These are phyloP conservation scores for Cicer cuneatum DNA, from an alignment of 306 rosid species.

Conservation along the genomic window DNA sequence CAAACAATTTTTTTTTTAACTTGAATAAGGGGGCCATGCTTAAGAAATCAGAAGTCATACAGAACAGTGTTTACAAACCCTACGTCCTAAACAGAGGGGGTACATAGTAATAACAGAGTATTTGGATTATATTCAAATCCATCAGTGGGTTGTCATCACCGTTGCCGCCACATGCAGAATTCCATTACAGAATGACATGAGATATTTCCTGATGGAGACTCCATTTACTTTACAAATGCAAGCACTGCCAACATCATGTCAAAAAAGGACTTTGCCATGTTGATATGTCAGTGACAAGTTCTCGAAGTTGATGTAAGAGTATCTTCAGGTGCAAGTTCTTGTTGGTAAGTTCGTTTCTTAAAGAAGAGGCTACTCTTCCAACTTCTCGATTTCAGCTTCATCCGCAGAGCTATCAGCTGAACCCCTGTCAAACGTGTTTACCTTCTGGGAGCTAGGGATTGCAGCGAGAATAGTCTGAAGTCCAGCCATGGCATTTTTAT, in stretches of 20 bases:
- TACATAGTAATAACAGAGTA: constrained; percentile 14
- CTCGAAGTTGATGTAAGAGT: constrained; percentile 84
- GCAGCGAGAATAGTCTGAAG: constrained; percentile 73
- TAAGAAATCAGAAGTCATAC: not conserved
- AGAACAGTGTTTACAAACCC: not conserved
- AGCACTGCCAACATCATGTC: constrained; percentile 47
- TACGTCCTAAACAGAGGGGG: not conserved
- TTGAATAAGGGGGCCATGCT: not conserved
- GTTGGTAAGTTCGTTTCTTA: constrained; percentile 77
- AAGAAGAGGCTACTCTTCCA: constrained; percentile 73
- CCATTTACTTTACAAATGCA: constrained; percentile 35
- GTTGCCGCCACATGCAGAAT: constrained; percentile 16
- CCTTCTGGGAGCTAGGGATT: constrained; percentile 81
- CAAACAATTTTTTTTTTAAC: not conserved
- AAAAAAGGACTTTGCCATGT: constrained; percentile 94
- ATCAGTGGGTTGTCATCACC: not conserved
- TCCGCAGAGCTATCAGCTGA: constrained; percentile 61
- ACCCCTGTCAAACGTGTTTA: constrained; percentile 62
- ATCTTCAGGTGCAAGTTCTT: constrained; percentile 75
- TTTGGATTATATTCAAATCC: constrained; percentile 2
- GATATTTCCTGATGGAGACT: constrained; percentile 20
- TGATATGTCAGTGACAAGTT: constrained; percentile 81
- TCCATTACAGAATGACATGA: constrained; percentile 7
- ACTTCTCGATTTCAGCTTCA: constrained; percentile 72
- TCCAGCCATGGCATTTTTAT: constrained; percentile 71